These are phyloP conservation scores for Colletotrichum caudatum DNA, from an alignment of 2,329 filamentous ascomycete genomes.

Conservation along the genomic window DNA sequence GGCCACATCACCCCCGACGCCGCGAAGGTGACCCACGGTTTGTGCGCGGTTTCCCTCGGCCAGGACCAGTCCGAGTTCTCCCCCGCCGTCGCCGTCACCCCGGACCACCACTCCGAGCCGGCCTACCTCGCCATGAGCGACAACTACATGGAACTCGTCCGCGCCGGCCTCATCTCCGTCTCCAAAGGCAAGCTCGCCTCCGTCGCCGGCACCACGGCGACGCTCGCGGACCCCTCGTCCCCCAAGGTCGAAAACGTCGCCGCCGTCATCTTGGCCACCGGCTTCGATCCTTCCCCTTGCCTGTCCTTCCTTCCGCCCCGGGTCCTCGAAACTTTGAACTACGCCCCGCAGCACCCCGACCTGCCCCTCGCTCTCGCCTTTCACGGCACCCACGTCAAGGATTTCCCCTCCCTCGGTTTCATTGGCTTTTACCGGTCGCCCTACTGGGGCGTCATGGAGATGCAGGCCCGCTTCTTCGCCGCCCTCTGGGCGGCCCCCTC, in stretches of 20 bases:
- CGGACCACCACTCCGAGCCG: constrained; percentile 60
- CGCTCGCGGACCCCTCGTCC: constrained; percentile 47
- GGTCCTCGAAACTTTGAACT: constrained; percentile 68
- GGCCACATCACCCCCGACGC: constrained; percentile 72
- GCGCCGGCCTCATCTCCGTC: constrained; percentile 69
- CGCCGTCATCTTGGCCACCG: constrained; percentile 80
- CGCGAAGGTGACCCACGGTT: constrained; percentile 66
- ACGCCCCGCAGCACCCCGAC: constrained; percentile 64
- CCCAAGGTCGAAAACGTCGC: constrained; percentile 66
- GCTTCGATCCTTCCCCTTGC: constrained; percentile 74
- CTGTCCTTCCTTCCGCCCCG: constrained; percentile 72
- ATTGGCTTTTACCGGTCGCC: constrained; percentile 87
- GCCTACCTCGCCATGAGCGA: constrained; percentile 78
- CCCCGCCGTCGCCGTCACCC: constrained; percentile 50
- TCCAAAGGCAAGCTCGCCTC: constrained; percentile 61
- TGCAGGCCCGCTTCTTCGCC: constrained; percentile 80
- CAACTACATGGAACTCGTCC: constrained; percentile 79
- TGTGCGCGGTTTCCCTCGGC: constrained; percentile 62
- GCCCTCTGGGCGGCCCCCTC: constrained; percentile 64
- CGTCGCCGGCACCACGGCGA: constrained; percentile 53
- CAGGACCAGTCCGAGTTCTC: constrained; percentile 67
- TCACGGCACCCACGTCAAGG: constrained; percentile 72
- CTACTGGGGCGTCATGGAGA: constrained; percentile 89
- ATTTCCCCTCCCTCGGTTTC: constrained; percentile 76
- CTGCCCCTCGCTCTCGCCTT: constrained; percentile 77